Evolutionary conservation across 371 early-diverging fungal genomes (phyloP).

Genomic region (Blastocladiella emersonii): DNA sequence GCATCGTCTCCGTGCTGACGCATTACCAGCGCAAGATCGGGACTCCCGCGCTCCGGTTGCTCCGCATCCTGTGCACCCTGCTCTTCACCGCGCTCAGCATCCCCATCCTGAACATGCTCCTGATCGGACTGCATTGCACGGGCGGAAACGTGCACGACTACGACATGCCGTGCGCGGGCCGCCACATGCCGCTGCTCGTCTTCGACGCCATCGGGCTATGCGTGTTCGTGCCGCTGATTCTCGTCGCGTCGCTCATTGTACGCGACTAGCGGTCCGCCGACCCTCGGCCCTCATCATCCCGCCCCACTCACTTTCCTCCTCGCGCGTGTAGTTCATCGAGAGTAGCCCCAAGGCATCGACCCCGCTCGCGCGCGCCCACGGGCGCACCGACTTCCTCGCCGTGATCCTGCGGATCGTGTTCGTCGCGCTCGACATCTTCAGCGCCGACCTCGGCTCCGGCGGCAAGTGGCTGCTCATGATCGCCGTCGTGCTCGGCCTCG

Average conservation of each 20-base stretch:
- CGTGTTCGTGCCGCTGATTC: not conserved
- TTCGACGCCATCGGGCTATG: not conserved
- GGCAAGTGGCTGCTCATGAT: not conserved
- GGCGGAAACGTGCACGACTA: not conserved
- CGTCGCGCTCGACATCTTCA: not conserved
- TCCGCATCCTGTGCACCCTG: not conserved
- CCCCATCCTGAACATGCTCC: not conserved
- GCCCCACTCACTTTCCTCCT: not conserved
- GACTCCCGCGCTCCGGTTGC: not conserved
- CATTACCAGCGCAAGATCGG: not conserved
- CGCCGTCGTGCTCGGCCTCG: not conserved
- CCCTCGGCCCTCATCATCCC: rapidly evolving
- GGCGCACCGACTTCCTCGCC: not conserved
- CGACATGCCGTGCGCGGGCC: not conserved
- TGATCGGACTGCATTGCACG: not conserved
- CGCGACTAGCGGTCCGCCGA: not conserved
- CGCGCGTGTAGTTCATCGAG: no score
- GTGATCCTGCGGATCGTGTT: not conserved
- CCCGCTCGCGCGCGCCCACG: not conserved
- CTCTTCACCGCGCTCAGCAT: not conserved
- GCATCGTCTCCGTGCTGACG: not conserved
- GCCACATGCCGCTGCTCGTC: not conserved
- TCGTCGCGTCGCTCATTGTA: not conserved
- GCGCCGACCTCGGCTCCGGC: not conserved
- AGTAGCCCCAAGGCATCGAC: no score